phyloP scores from a whole-genome alignment of 2,329 filamentous ascomycete species.

The Dactylella cylindrospora region DNA sequence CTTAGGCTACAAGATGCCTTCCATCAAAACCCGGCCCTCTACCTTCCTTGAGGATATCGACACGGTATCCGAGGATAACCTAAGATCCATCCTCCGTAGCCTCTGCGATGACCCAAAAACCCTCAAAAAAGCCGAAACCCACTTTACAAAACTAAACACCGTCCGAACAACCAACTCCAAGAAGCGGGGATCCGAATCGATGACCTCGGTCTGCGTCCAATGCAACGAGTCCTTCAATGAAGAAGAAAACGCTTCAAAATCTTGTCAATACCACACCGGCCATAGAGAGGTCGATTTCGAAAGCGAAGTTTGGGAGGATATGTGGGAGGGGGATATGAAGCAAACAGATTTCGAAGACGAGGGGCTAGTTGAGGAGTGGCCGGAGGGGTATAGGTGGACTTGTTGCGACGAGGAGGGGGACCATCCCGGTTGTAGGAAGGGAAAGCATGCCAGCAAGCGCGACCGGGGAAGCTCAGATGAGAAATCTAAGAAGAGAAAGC shows the following conservation, averaged over 20 bases:
- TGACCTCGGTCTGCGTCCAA: background rate
- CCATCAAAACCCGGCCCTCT: background rate
- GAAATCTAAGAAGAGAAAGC: too few species aligned
- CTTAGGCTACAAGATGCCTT: background rate
- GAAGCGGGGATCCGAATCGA: background rate
- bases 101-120: conserved; percentile 8
- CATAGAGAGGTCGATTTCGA: conserved; percentile 8
- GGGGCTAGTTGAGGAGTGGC: background rate
- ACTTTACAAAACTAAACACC: background rate
- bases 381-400: conserved; percentile 12
- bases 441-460: too few species aligned
- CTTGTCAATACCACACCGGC: conserved; percentile 6
- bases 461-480: too few species aligned
- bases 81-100: conserved; percentile 1
- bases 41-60: conserved; percentile 4
- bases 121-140: background rate
- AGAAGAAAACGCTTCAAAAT: background rate
- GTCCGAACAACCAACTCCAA: background rate
- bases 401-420: conserved; percentile 13
- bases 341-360: background rate
- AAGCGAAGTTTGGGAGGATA: conserved; percentile 6
- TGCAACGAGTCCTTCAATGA: conserved; percentile 2
- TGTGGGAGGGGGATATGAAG: background rate
- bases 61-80: conserved; percentile 1
- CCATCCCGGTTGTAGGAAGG: conserved; percentile 4